Base-by-base conservation (phyloP, 1,284 basidiomycete species). In the Apiotrichum brassicae region DNA sequence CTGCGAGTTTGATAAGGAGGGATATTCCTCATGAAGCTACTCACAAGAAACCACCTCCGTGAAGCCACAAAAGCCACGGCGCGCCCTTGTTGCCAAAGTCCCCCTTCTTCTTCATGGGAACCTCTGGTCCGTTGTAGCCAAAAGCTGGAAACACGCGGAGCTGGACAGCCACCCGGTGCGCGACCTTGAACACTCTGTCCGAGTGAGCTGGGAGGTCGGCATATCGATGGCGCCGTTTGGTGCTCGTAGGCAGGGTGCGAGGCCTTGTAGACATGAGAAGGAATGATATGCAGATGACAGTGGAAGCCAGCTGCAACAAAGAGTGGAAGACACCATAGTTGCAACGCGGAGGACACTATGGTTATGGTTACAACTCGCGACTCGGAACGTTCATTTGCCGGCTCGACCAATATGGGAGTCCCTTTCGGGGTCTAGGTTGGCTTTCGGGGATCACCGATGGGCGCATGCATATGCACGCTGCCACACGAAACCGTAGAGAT, bases 51-150 rank as follows among this genome's bases (percentile, higher is more conserved):
- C 37, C 39, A 9, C 64, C 64, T 11, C 64, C 64, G 46, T 66
- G 64, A 18, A 61, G 51, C 62, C 62, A 66, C 22, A 64, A 48
- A 13, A 64, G 34, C 57, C 58, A 64, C 13, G 61, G 61, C 24
- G 38, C 38, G 14, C 38, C 38, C 36, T 13, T 14, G 50, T 38
- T 13, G 20, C 13, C 19, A 36, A 22, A 26, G 24, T 4, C 6
- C 6, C 38, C 38, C 24, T 3, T n/a, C n/a, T 11, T 26, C 6
- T 7, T 26, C 18, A n/a, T 18, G 12, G 8, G 22, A n/a, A 40
- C 38, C 6, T 25, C 14, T 9, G 38, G 38, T 3, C 33, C 45
- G 6, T 9, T 14, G 41, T 42, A 30, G 35, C 36, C 35, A 16
- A 42, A 30, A 18, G 60, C 54, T 4, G 61, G 59, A 49, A 58